Evolutionary conservation across 148 eudicot species (phyloP), one percentile per base, ranked within the genome.

Genomic region (Chenopodium quinoa): DNA sequence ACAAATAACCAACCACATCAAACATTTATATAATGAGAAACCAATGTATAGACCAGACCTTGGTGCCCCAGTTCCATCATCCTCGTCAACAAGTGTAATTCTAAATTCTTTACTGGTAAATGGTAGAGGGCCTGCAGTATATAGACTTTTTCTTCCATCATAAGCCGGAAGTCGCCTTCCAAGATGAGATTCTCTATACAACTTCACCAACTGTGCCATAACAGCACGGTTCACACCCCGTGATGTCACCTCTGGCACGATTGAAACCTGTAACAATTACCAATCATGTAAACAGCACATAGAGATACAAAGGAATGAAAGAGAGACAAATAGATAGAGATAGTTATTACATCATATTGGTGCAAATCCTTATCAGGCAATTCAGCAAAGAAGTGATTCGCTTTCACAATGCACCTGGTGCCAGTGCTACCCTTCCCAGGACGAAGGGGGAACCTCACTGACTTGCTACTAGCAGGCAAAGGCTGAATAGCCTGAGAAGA

Each of bases 291-390:
- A 12, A 31, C 8, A 77, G 7, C 48, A 69, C 74, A 50, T 1
- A 9, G 20, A 12, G 32, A 63, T 44, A 40, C 10, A 71, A 32
- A 78, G n/a, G 22, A 27, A 5, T 11, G 50, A 29, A 40, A 31
- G 71, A 22, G 32, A 71, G 6, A 52, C 12, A 19, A 73, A 48
- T 47, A 54, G 50, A 0, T 17, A 66, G 71, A 73, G 17, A 44
- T 19, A 50, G 76, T 46, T 20, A 50, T 84, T 81, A 92, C 99
- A 85, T 96, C 97, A 75, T 93, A 96, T 60, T 92, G 98, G 85
- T 96, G 98, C 88, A 96, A 82, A 82, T 96, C 99, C 86, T 96
- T 93, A 44, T 96, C 98, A 0, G 99, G 97, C 48, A 96, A 81
- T 79, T 91, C 95, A 68, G 97, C 99, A 77, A 93, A 92, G 77